phyloP scores from a whole-genome alignment of 2,329 filamentous ascomycete genomes.

The Sporothrix dimorphospora region DNA sequence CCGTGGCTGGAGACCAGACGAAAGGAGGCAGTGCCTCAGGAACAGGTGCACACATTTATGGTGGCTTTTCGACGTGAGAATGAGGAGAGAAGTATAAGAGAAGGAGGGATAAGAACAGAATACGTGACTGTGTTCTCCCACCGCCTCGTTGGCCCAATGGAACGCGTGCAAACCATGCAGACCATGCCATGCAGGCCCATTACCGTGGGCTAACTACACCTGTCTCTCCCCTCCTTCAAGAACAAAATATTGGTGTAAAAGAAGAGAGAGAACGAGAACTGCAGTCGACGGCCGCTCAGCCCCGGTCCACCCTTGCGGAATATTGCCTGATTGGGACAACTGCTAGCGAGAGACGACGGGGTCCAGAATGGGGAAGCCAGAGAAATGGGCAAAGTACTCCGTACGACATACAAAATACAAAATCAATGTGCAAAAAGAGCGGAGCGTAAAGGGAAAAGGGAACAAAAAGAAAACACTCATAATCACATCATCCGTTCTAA shows the following conservation, averaged over 20 bases:
- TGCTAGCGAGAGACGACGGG: background rate
- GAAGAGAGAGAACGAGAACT: background rate
- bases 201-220: background rate
- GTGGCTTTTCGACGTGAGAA: background rate
- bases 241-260: background rate
- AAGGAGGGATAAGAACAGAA: background rate
- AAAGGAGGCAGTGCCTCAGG: background rate
- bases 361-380: background rate
- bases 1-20: background rate
- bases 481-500: background rate
- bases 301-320: constrained; percentile 1
- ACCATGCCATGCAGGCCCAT: background rate
- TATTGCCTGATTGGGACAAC: constrained; percentile 6
- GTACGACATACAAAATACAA: background rate
- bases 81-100: background rate
- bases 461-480: background rate
- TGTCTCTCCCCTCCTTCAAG: background rate
- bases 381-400: background rate
- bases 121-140: background rate
- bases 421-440: background rate
- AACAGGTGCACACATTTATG: background rate
- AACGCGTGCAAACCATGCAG: background rate
- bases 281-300: constrained; percentile 1
- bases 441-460: background rate
- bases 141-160: background rate